phyloP scores from a whole-genome alignment of 2,329 filamentous ascomycete genomes.

The Epichloe uncinata region DNA sequence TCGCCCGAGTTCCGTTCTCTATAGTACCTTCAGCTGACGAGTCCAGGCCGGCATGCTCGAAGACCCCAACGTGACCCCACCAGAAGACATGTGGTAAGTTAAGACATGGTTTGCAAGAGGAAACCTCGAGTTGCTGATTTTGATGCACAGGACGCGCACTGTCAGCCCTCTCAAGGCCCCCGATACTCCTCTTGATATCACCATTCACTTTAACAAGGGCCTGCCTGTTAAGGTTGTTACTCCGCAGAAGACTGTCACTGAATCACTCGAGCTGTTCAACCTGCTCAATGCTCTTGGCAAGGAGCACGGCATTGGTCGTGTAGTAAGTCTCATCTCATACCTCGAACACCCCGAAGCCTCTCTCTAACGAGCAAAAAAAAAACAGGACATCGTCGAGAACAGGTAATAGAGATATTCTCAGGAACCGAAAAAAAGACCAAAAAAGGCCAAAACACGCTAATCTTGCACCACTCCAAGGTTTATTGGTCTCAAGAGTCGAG shows the following conservation, averaged over 20 bases:
- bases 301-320: neutral
- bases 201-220: conserved; percentile 1
- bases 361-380: neutral
- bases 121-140: neutral
- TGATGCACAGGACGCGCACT: conserved; percentile 1
- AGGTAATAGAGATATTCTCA: neutral
- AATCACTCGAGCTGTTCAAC: neutral
- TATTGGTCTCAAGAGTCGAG: conserved; percentile 1
- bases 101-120: neutral
- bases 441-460: neutral
- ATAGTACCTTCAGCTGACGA: neutral
- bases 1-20: neutral
- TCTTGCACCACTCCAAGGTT: neutral
- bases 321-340: neutral
- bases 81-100: neutral
- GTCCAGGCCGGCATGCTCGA: conserved; percentile 1
- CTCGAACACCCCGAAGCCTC: too few species aligned
- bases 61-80: neutral
- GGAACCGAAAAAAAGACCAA: neutral
- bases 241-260: neutral
- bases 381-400: neutral
- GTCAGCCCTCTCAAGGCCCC: conserved; percentile 1
- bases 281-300: neutral
- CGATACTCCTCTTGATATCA: neutral
- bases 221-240: neutral